Evolutionary conservation across 768 basidiomycete species (phyloP).

Genomic region (Krasilnikovozyma curviuscula): DNA sequence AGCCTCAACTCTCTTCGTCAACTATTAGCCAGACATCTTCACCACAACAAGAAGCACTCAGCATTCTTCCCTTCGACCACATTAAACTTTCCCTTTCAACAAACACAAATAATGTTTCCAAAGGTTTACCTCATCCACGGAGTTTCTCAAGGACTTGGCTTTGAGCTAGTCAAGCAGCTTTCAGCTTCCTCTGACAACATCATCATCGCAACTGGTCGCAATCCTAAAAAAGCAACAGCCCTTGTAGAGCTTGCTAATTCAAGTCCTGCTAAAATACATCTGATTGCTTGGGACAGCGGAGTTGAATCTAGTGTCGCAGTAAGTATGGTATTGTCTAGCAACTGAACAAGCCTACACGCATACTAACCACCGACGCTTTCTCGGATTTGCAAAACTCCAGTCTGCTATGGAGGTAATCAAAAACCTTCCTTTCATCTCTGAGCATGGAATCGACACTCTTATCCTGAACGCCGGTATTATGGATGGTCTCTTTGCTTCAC

Average conservation of each 20-base stretch:
- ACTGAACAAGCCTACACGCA: not conserved
- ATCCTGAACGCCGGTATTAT: not conserved
- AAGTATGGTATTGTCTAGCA: not conserved
- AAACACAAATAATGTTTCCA: too few species aligned
- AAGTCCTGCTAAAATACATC: not conserved
- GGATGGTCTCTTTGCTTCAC: not conserved
- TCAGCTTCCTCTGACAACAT: slow-evolving; percentile 3
- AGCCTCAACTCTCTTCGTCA: too few species aligned
- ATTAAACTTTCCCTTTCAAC: too few species aligned
- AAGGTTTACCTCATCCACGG: slow-evolving; percentile 10
- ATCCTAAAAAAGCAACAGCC: not conserved
- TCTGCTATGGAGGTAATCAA: slow-evolving; percentile 3
- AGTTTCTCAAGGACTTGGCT: slow-evolving; percentile 3
- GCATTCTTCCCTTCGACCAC: too few species aligned
- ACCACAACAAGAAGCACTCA: too few species aligned
- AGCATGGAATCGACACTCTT: not conserved
- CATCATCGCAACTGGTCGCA: slow-evolving; percentile 6
- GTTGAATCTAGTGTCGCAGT: not conserved
- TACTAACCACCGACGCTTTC: not conserved
- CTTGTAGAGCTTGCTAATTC: not conserved
- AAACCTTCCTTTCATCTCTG: not conserved
- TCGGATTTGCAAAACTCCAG: slow-evolving; percentile 4
- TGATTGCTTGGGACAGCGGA: not conserved
- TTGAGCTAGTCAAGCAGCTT: slow-evolving; percentile 7
- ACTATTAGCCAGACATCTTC: too few species aligned